Evolutionary conservation across 129 eudicot species (phyloP).

Genomic region (Centaurea solstitialis): DNA sequence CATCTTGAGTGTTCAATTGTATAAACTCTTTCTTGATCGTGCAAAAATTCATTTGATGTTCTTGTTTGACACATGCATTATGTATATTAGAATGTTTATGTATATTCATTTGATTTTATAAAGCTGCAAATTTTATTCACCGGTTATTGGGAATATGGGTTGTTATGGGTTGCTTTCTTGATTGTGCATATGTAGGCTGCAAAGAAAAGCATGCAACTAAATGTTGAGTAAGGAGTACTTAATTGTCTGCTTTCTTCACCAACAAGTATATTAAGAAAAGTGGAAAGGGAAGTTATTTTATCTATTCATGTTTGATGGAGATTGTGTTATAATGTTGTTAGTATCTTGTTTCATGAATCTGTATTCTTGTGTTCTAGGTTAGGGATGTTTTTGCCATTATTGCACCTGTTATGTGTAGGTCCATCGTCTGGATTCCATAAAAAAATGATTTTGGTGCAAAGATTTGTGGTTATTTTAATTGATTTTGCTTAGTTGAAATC

Average conservation of each 20-base stretch:
- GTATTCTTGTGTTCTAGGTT: slow-evolving; percentile 46
- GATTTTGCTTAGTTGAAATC: too few species aligned
- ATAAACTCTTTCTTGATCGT: too few species aligned
- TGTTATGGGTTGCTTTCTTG: background rate
- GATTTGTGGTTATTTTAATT: too few species aligned
- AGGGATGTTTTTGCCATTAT: slow-evolving; percentile 77
- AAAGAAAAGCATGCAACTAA: background rate
- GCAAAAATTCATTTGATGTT: too few species aligned
- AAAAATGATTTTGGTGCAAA: too few species aligned
- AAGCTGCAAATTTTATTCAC: background rate
- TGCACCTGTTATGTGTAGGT: slow-evolving; percentile 93
- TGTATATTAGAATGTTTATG: too few species aligned
- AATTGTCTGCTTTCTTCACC: background rate
- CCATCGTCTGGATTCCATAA: slow-evolving; percentile 47
- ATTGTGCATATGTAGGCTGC: background rate
- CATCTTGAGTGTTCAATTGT: too few species aligned
- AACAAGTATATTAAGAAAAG: background rate
- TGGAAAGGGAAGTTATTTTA: background rate
- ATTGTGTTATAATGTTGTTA: background rate
- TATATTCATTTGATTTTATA: background rate
- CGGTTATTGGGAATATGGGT: background rate
- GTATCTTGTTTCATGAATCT: background rate
- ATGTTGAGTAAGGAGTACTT: background rate
- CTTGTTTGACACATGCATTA: too few species aligned
- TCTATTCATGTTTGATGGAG: background rate